These are phyloP conservation scores for Tilletia indica DNA, from an alignment of 1,284 basidiomycete genomes.

Conservation along the genomic window DNA sequence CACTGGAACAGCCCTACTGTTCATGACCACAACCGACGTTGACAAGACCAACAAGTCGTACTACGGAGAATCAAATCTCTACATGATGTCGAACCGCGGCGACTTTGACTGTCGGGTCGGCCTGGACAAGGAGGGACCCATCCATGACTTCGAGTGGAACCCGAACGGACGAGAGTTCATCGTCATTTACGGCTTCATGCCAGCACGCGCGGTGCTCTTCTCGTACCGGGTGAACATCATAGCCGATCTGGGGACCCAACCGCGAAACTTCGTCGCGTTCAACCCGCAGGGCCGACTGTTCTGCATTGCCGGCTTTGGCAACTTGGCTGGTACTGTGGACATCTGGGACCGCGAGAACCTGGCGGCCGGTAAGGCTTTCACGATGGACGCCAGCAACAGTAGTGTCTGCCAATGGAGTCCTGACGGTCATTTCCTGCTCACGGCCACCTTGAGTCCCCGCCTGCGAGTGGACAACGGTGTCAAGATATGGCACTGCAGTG, in stretches of 20 bases:
- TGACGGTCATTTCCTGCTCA: slow-evolving; percentile 86
- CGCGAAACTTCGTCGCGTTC: slow-evolving; percentile 88
- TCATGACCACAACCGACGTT: slow-evolving; percentile 91
- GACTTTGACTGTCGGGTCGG: slow-evolving; percentile 89
- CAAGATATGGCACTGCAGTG: slow-evolving; percentile 90
- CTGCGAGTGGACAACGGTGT: slow-evolving; percentile 95
- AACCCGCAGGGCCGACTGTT: slow-evolving; percentile 89
- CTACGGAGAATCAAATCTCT: slow-evolving; percentile 94
- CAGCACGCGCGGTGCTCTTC: slow-evolving; percentile 86
- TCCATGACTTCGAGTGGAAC: slow-evolving; percentile 94
- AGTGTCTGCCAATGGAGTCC: slow-evolving; percentile 93
- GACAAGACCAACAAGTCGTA: slow-evolving; percentile 97
- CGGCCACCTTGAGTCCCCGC: slow-evolving; percentile 87
- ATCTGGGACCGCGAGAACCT: slow-evolving; percentile 85
- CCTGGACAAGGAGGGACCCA: slow-evolving; percentile 93
- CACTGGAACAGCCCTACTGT: slow-evolving; percentile 69
- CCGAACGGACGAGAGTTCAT: slow-evolving; percentile 91
- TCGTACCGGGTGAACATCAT: slow-evolving; percentile 83
- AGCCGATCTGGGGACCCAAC: slow-evolving; percentile 84
- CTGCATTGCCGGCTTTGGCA: slow-evolving; percentile 90
- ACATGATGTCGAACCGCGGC: slow-evolving; percentile 88
- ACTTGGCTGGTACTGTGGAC: slow-evolving; percentile 88
- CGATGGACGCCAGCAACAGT: slow-evolving; percentile 89
- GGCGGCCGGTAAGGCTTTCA: slow-evolving; percentile 67
- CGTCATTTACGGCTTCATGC: slow-evolving; percentile 96